Evolutionary conservation across 306 rosid species (phyloP).

Genomic region (Echinosophora koreensis): DNA sequence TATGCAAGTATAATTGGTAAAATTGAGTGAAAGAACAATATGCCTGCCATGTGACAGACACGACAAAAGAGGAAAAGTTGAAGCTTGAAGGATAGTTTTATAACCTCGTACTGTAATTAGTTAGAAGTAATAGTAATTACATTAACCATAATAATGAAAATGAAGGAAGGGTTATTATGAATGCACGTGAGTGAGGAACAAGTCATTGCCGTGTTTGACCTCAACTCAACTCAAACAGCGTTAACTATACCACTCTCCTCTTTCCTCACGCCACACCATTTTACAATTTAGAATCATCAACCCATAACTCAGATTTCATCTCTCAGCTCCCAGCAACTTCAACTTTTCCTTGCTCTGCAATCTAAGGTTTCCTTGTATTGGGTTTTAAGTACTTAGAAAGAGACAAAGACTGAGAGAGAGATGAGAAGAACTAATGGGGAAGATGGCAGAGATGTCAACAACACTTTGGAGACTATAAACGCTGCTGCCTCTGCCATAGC

Average conservation of each 20-base stretch:
- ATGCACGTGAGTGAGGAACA: slow-evolving; percentile 46
- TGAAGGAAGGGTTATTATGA: not conserved
- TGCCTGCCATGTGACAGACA: not conserved
- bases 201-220: slow-evolving; percentile 98
- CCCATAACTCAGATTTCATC: slow-evolving; percentile 19
- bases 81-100: not conserved
- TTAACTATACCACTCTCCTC: not conserved
- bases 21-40: not conserved
- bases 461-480: slow-evolving; percentile 81
- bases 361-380: slow-evolving; percentile 1
- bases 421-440: slow-evolving; percentile 66
- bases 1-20: not conserved
- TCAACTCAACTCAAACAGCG: slow-evolving; percentile 22
- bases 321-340: not conserved
- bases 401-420: slow-evolving; percentile 17
- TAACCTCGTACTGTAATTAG: too few relatives aligned
- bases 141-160: too few relatives aligned
- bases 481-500: slow-evolving; percentile 95
- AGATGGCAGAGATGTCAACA: slow-evolving; percentile 54
- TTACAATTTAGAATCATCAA: not conserved
- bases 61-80: slow-evolving; percentile 1
- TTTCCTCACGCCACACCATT: not conserved
- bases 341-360: slow-evolving; percentile 41
- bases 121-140: too few relatives aligned
- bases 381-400: slow-evolving; percentile 3